Conservation (phyloP, 2,329 filamentous ascomycete genomes). For the Penicillium verrucosum region DNA sequence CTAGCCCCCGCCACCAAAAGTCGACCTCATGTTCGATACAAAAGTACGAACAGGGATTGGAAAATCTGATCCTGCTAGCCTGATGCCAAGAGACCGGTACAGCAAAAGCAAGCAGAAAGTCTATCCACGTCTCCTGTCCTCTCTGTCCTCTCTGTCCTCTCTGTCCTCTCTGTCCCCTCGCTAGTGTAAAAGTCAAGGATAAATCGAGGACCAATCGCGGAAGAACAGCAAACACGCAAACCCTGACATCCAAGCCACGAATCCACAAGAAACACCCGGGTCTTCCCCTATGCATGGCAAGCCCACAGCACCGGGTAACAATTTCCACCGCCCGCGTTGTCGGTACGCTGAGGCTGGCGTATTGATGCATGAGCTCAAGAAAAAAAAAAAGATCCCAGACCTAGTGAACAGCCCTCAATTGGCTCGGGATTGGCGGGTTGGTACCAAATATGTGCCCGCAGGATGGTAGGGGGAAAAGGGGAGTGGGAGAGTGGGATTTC, state of each 20-base stretch:
- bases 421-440: too few relatives aligned
- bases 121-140: background rate
- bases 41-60: background rate
- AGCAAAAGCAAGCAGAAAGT: background rate
- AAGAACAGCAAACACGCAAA: background rate
- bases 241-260: background rate
- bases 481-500: background rate
- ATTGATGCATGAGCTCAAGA: background rate
- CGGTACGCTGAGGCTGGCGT: background rate
- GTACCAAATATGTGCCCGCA: background rate
- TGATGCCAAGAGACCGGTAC: background rate
- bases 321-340: background rate
- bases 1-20: background rate
- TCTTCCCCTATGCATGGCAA: background rate
- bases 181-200: too few relatives aligned
- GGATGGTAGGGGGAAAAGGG: background rate
- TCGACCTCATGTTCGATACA: background rate
- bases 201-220: background rate
- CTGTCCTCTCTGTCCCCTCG: too few relatives aligned
- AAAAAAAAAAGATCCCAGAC: background rate
- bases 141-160: too few relatives aligned
- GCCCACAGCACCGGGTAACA: background rate
- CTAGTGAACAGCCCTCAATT: background rate
- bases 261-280: background rate
- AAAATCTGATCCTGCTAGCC: background rate